Conservation (phyloP, 2,329 filamentous ascomycete genomes). For the Epichloe baconii region DNA sequence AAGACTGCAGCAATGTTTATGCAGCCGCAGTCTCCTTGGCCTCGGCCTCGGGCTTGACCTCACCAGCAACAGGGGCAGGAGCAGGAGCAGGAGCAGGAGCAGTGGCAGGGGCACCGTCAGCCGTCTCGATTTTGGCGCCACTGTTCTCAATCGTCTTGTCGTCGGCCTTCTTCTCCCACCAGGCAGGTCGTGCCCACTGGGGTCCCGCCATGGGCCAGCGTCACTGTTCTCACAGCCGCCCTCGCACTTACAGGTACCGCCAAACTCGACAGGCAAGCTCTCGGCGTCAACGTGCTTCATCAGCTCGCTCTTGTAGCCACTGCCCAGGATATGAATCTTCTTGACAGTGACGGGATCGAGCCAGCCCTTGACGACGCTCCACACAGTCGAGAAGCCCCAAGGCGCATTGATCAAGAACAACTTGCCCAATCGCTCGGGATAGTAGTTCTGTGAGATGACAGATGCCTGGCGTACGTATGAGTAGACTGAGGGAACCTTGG, state of each 20-base stretch:
- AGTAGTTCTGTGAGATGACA: conserved; percentile 94
- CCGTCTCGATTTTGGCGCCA: conserved; percentile 24
- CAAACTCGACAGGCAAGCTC: conserved; percentile 79
- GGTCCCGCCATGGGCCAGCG: conserved; percentile 71
- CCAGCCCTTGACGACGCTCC: conserved; percentile 80
- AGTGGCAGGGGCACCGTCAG: conserved; percentile 16
- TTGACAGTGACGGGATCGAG: conserved; percentile 91
- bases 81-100: conserved; percentile 4
- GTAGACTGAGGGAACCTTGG: conserved; percentile 73
- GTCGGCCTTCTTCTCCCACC: conserved; percentile 43
- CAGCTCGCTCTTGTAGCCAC: conserved; percentile 70
- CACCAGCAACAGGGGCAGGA: conserved; percentile 18
- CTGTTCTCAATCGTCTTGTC: conserved; percentile 25
- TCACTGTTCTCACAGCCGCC: conserved; percentile 82
- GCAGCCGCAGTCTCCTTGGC: conserved; percentile 17
- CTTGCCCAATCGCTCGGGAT: conserved; percentile 90
- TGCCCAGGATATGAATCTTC: conserved; percentile 87
- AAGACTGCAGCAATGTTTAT: background rate
- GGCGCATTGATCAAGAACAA: conserved; percentile 97
- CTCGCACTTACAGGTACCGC: conserved; percentile 68
- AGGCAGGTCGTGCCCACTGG: conserved; percentile 51
- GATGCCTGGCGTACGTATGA: conserved; percentile 76
- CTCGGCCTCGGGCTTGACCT: conserved; percentile 18
- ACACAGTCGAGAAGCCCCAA: conserved; percentile 85
- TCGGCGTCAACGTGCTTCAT: conserved; percentile 74